Evolutionary conservation across 129 eudicot genomes (phyloP).

Genomic region (Sambucus nigra): DNA sequence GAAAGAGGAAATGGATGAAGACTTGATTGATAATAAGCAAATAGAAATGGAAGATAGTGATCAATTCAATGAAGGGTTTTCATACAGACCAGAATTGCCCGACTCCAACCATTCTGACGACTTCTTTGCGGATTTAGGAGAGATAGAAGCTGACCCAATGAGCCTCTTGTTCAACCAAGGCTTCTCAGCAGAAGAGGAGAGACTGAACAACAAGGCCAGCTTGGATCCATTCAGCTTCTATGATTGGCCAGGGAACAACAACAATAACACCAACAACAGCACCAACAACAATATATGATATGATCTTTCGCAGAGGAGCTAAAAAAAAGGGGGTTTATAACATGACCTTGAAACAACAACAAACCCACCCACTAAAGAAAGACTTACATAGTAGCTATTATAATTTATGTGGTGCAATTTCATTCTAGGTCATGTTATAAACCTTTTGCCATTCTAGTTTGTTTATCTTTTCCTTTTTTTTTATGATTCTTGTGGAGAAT

Average conservation of each 20-base stretch:
- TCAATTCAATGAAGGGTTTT: conserved; percentile 21
- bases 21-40: conserved; percentile 9
- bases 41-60: conserved; percentile 13
- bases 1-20: conserved; percentile 28
- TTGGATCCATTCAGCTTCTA: conserved; percentile 71
- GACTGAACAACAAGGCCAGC: conserved; percentile 31
- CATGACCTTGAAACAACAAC: not conserved
- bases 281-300: conserved; percentile 2
- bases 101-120: conserved; percentile 35
- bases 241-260: conserved; percentile 30
- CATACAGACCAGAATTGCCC: conserved; percentile 44
- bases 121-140: conserved; percentile 72
- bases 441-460: conserved; percentile 3
- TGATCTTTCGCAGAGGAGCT: conserved; percentile 11
- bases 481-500: not conserved
- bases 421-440: conserved; percentile 1
- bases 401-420: conserved; percentile 9
- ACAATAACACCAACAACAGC: conserved; percentile 10
- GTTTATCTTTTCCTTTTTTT: not conserved
- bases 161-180: conserved; percentile 55
- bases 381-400: not conserved
- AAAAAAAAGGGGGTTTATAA: conserved; percentile 23
- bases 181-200: conserved; percentile 34
- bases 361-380: too few species aligned
- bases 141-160: conserved; percentile 68